These are phyloP conservation scores for Macrolepiota albuminosa DNA, from an alignment of 768 basidiomycete species.

Conservation along the genomic window DNA sequence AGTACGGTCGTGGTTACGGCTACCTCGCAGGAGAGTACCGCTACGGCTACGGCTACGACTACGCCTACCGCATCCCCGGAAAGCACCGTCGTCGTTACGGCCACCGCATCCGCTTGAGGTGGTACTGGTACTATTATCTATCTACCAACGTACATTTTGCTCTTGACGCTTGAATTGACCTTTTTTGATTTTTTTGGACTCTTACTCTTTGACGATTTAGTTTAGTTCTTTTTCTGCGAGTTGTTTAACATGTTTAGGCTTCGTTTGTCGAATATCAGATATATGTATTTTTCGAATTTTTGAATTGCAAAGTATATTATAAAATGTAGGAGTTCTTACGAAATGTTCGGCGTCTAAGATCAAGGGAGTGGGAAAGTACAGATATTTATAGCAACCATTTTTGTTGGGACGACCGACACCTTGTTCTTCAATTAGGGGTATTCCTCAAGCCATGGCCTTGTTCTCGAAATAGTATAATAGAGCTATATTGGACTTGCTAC, in stretches of 20 bases:
- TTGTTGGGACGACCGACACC: not conserved
- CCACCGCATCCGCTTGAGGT: slow-evolving; percentile 1
- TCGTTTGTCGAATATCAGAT: not conserved
- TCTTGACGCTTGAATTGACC: not conserved
- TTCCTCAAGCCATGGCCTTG: not conserved
- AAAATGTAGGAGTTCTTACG: too few relatives aligned
- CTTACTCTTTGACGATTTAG: not conserved
- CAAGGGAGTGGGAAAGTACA: not conserved
- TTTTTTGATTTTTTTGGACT: not conserved
- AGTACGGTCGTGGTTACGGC: not conserved
- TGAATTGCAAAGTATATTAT: too few relatives aligned
- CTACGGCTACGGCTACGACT: not conserved
- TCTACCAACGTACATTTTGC: not conserved
- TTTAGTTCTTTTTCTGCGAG: not conserved
- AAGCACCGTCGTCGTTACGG: not conserved
- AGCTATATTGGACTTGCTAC: not conserved
- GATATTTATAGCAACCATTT: not conserved
- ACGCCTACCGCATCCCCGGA: not conserved
- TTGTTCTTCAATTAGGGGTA: not conserved
- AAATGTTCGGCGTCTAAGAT: too few relatives aligned
- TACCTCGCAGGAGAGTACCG: not conserved
- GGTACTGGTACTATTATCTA: not conserved
- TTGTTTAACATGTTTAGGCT: not conserved
- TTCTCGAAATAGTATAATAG: not conserved
- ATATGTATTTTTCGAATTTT: not conserved